Conservation (phyloP, 2,329 filamentous ascomycete genomes). For the Magnaporthiopsis incrustans region DNA sequence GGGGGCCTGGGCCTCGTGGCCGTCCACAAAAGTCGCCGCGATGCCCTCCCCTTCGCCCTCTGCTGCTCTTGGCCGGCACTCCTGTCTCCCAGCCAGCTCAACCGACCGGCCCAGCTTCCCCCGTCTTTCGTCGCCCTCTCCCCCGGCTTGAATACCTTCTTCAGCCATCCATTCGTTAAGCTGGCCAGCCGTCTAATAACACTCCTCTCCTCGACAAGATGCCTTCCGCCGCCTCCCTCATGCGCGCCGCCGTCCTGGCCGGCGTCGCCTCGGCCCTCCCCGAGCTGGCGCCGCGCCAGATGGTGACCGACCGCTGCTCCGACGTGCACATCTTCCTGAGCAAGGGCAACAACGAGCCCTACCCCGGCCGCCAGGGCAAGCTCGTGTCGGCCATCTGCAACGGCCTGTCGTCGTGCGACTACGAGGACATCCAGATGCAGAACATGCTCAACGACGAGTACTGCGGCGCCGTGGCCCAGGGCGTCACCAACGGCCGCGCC, state of each 20-base stretch:
- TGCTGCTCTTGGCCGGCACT: neutral
- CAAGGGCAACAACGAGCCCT: conserved; percentile 22
- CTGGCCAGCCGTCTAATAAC: neutral
- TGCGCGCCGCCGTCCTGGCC: neutral
- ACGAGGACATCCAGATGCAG: conserved; percentile 15
- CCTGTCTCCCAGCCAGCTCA: neutral
- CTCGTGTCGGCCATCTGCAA: conserved; percentile 20
- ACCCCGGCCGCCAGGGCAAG: conserved; percentile 21
- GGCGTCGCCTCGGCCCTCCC: neutral
- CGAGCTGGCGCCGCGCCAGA: neutral
- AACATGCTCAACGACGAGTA: conserved; percentile 13
- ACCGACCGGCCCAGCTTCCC: neutral
- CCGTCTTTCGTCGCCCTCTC: neutral
- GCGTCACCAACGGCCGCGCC: conserved; percentile 15
- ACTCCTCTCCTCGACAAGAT: neutral
- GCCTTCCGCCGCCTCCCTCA: neutral
- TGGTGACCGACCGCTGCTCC: conserved; percentile 12
- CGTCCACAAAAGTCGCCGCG: neutral
- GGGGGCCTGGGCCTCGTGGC: neutral
- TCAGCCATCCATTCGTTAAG: neutral
- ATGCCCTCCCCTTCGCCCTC: neutral
- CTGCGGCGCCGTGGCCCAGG: conserved; percentile 18
- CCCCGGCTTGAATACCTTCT: neutral
- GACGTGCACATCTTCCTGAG: conserved; percentile 23
- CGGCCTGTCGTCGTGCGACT: conserved; percentile 21